Evolutionary conservation across 148 eudicot genomes (phyloP).

Genomic region (Rhododendron vialii): DNA sequence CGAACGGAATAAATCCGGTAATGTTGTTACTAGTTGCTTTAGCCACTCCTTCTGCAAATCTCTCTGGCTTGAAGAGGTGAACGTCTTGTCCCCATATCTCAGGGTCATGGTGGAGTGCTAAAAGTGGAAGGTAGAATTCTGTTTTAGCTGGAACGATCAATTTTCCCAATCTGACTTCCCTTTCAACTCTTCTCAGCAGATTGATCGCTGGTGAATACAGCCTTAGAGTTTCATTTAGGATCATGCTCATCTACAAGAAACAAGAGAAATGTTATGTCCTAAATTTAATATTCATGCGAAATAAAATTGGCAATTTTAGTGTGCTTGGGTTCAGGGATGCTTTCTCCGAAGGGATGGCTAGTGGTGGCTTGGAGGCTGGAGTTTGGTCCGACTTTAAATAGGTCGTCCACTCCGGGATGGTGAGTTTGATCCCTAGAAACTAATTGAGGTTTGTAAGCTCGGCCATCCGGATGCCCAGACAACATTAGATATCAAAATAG

Average conservation of each 20-base stretch:
- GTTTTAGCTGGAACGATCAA: not conserved
- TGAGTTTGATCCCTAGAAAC: too few relatives aligned
- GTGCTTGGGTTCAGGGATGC: too few relatives aligned
- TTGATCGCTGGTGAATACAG: not conserved
- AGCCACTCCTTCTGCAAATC: conserved; percentile 5
- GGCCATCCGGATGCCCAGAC: not conserved
- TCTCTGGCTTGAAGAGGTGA: conserved; percentile 11
- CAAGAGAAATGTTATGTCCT: not conserved
- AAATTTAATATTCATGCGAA: not conserved
- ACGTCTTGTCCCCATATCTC: conserved; percentile 7
- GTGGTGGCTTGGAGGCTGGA: too few relatives aligned
- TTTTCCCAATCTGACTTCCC: not conserved
- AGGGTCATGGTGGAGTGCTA: not conserved
- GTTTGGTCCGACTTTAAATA: too few relatives aligned
- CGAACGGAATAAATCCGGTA: not conserved
- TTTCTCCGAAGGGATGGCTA: too few relatives aligned
- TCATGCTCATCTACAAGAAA: not conserved
- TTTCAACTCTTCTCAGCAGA: not conserved
- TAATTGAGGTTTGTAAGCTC: too few relatives aligned
- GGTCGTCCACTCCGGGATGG: rapidly evolving
- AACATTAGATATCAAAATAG: too few relatives aligned
- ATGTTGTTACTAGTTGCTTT: not conserved
- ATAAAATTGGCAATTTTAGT: not conserved
- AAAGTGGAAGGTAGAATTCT: not conserved
- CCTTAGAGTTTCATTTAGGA: conserved; percentile 4